Evolutionary conservation across 768 basidiomycete species (phyloP).

Genomic region (Naganishia vishniacii): DNA sequence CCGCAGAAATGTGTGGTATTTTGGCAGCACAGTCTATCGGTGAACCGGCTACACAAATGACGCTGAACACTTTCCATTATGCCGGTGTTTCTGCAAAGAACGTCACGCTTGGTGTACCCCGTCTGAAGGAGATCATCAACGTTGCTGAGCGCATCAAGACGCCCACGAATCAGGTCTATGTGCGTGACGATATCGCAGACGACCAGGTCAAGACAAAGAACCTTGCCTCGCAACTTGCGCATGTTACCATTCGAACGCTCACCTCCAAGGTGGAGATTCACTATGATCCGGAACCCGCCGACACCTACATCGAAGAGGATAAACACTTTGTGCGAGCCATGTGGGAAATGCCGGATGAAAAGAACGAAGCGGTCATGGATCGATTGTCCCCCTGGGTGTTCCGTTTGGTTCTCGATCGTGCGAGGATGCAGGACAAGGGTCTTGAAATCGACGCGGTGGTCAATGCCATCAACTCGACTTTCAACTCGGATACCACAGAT

Average conservation of each 20-base stretch:
- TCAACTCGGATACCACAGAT: conserved; percentile 46
- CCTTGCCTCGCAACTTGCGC: conserved; percentile 51
- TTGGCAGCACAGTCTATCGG: conserved; percentile 97
- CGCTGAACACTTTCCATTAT: conserved; percentile 98
- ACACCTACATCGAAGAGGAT: conserved; percentile 95
- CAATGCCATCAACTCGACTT: conserved; percentile 83
- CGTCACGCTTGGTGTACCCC: conserved; percentile 98
- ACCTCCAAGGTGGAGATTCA: conserved; percentile 96
- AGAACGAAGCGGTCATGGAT: conserved; percentile 81
- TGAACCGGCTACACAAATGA: conserved; percentile 99
- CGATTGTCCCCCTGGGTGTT: conserved; percentile 95
- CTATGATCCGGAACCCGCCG: conserved; percentile 88
- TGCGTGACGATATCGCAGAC: conserved; percentile 64
- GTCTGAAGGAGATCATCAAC: conserved; percentile 98
- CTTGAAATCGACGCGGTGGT: conserved; percentile 92
- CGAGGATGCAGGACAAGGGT: conserved; percentile 96
- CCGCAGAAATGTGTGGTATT: conserved; percentile 98
- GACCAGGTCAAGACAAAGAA: conserved; percentile 68
- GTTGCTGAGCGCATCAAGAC: conserved; percentile 98
- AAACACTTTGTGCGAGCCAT: conserved; percentile 92
- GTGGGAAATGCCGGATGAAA: conserved; percentile 98
- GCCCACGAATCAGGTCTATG: conserved; percentile 87
- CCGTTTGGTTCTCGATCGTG: conserved; percentile 90
- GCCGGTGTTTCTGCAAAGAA: conserved; percentile 99
- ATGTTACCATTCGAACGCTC: conserved; percentile 52